These are phyloP conservation scores for Rosa chinensis DNA, from an alignment of 306 rosid genomes.

Conservation along the genomic window DNA sequence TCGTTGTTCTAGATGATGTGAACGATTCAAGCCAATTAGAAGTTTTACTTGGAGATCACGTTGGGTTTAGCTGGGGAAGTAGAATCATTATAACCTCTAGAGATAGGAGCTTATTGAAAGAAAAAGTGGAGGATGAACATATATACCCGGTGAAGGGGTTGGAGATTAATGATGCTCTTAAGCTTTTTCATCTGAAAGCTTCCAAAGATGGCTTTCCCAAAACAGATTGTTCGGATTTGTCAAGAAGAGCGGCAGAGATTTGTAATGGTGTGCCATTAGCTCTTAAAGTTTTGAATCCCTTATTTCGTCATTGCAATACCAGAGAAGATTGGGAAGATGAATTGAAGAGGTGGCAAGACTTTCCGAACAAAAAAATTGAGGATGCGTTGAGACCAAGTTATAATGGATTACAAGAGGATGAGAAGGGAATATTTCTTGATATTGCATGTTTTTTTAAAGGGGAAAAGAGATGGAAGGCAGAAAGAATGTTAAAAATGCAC, in stretches of 20 bases:
- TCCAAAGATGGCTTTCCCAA: not conserved
- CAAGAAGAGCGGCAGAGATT: not conserved
- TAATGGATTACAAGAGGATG: not conserved
- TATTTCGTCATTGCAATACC: not conserved
- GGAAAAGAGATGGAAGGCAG: constrained; percentile 11
- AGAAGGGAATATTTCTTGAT: constrained; percentile 29
- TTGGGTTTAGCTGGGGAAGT: not conserved
- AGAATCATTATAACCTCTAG: not conserved
- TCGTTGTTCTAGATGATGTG: not conserved
- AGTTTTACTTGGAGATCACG: not conserved
- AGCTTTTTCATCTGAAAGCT: constrained; percentile 13
- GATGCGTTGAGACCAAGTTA: not conserved
- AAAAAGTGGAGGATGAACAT: not conserved
- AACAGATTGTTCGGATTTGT: not conserved
- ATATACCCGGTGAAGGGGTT: constrained; percentile 7
- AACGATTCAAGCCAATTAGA: not conserved
- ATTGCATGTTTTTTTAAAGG: constrained; percentile 42
- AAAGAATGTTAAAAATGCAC: constrained; percentile 7
- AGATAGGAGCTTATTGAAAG: not conserved
- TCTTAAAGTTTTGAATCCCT: constrained; percentile 11
- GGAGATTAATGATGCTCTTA: not conserved
- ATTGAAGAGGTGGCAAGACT: not conserved
- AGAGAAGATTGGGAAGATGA: constrained; percentile 4
- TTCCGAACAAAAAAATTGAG: not conserved
- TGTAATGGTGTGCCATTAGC: constrained; percentile 7